Percentiles rank a stretch among this genome's conserved stretches.
phyloP scores from a whole-genome alignment of 2,329 filamentous ascomycete species.

The Chaetomium sp. region DNA sequence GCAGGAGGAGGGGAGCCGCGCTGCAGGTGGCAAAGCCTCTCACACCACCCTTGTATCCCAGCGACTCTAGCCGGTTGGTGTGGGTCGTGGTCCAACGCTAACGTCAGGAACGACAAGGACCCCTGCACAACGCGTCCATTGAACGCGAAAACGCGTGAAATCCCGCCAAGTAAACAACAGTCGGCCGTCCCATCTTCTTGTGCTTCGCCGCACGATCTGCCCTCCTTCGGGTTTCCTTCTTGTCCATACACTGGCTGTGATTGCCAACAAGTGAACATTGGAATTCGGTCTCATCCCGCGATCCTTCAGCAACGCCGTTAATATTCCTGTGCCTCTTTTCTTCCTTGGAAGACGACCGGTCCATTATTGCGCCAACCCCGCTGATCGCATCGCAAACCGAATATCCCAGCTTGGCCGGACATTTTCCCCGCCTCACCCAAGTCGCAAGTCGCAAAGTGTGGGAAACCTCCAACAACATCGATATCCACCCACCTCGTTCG shows the following conservation, averaged over 20 bases:
- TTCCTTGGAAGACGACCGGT: slow-evolving; percentile 2
- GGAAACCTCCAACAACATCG: not conserved
- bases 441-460: slow-evolving; percentile 22
- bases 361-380: slow-evolving; percentile 31
- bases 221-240: slow-evolving; percentile 17
- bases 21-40: slow-evolving; percentile 24
- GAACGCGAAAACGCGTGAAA: slow-evolving; percentile 34
- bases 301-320: slow-evolving; percentile 9
- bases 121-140: slow-evolving; percentile 29
- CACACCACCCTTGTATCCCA: slow-evolving; percentile 28
- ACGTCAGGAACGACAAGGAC: slow-evolving; percentile 29
- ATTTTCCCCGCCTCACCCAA: slow-evolving; percentile 19
- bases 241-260: slow-evolving; percentile 21
- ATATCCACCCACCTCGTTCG: slow-evolving; percentile 6
- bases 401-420: slow-evolving; percentile 23
- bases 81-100: slow-evolving; percentile 28
- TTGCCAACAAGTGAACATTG: slow-evolving; percentile 11
- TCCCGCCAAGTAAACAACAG: slow-evolving; percentile 33
- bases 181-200: slow-evolving; percentile 28
- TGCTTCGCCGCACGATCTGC: slow-evolving; percentile 28
- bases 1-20: slow-evolving; percentile 1
- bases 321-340: slow-evolving; percentile 18
- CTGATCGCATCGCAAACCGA: slow-evolving; percentile 31
- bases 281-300: not conserved
- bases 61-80: slow-evolving; percentile 7